A percentile compares a stretch with the other conserved stretches of the same genome.
phyloP scores from a whole-genome alignment of 1,284 basidiomycete genomes.

The Singerocomus rubriflavus region DNA sequence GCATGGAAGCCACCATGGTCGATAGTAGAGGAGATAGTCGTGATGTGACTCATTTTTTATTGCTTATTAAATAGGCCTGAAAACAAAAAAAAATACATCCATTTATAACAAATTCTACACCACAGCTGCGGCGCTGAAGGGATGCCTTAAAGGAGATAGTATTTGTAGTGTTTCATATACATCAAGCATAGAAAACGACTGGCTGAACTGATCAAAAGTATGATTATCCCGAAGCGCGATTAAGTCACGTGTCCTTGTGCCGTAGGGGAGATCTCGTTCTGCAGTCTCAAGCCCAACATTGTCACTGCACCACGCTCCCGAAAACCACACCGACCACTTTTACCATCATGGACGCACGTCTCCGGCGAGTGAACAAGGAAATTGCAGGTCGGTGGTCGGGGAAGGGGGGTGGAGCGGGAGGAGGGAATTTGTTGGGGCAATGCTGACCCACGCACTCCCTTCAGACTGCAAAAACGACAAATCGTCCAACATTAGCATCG shows the following conservation, averaged over 20 bases:
- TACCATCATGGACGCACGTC: conserved; percentile 72
- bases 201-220: background rate
- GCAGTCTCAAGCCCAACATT: background rate
- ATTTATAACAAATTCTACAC: too few species aligned
- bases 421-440: background rate
- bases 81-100: too few species aligned
- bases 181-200: too few species aligned
- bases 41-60: too few species aligned
- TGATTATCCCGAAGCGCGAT: conserved; percentile 6
- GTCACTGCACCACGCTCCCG: background rate
- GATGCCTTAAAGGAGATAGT: too few species aligned
- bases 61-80: too few species aligned
- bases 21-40: too few species aligned
- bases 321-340: background rate
- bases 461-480: conserved; percentile 93
- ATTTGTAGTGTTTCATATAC: too few species aligned
- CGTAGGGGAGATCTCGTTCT: background rate
- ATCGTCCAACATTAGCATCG: conserved; percentile 79
- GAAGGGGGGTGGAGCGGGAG: too few species aligned
- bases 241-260: conserved; percentile 25
- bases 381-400: conserved; percentile 61
- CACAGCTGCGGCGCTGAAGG: too few species aligned
- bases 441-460: conserved; percentile 1
- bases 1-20: conserved; percentile 51
- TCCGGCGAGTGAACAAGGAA: conserved; percentile 90